Conservation (phyloP, 768 basidiomycete genomes). For the Panaeolus papilionaceus region DNA sequence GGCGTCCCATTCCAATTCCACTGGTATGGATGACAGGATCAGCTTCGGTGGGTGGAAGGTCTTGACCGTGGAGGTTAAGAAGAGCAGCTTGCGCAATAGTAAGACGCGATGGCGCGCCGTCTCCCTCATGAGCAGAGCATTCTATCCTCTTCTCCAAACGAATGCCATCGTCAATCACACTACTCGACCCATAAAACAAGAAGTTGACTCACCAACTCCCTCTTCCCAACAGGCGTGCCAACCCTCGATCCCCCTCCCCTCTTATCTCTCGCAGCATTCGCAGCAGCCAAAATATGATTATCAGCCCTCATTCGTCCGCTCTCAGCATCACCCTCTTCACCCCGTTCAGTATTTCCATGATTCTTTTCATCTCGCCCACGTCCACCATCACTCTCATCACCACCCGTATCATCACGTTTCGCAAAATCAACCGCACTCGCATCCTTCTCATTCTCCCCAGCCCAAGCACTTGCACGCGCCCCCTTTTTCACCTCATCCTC, state of each 20-base stretch:
- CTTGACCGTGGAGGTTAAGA: slow-evolving; percentile 76
- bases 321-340: too few relatives aligned
- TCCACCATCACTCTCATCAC: not conserved
- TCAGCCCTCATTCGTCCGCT: too few relatives aligned
- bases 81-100: slow-evolving; percentile 83
- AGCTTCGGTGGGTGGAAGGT: slow-evolving; percentile 39
- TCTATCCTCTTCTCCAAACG: slow-evolving; percentile 58
- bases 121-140: slow-evolving; percentile 63
- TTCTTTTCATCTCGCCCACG: too few relatives aligned
- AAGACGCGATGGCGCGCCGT: slow-evolving; percentile 66
- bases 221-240: not conserved
- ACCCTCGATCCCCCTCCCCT: not conserved
- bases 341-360: too few relatives aligned
- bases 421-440: not conserved
- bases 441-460: not conserved
- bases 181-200: not conserved
- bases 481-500: not conserved
- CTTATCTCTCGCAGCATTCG: not conserved
- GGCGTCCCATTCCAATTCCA: slow-evolving; percentile 19
- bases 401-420: not conserved
- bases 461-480: not conserved
- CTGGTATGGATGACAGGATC: slow-evolving; percentile 31
- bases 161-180: slow-evolving; percentile 15
- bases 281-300: not conserved
- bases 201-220: slow-evolving; percentile 45